Evolutionary conservation across 2,329 filamentous ascomycete species (phyloP).

Genomic region (Neonectria faginata): DNA sequence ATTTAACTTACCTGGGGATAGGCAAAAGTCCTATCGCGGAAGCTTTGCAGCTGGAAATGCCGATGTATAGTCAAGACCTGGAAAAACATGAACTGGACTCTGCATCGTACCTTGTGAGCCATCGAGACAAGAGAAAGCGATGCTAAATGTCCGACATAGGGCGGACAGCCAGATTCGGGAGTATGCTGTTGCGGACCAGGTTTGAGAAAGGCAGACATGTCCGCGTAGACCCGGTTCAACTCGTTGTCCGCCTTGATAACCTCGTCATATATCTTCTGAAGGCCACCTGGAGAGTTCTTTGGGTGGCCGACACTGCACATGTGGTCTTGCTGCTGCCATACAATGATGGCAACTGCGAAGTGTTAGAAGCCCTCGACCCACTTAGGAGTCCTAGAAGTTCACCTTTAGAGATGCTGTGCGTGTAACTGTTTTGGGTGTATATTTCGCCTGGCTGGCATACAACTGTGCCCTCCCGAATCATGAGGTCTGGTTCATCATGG

Average conservation of each 20-base stretch:
- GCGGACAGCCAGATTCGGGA: neutral
- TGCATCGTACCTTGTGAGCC: slow-evolving; percentile 3
- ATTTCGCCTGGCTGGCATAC: neutral
- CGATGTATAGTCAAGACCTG: slow-evolving; percentile 22
- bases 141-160: neutral
- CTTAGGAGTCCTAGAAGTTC: neutral
- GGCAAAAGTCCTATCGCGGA: slow-evolving; percentile 13
- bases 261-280: slow-evolving; percentile 14
- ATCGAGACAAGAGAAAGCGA: slow-evolving; percentile 10
- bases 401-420: slow-evolving; percentile 3
- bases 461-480: neutral
- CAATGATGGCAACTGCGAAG: slow-evolving; percentile 11
- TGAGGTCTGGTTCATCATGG: slow-evolving; percentile 7
- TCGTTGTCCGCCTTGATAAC: slow-evolving; percentile 20
- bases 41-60: slow-evolving; percentile 24
- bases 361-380: neutral
- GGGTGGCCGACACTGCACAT: slow-evolving; percentile 16
- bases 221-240: slow-evolving; percentile 6
- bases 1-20: slow-evolving; percentile 13
- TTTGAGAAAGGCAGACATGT: slow-evolving; percentile 6
- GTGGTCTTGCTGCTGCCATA: slow-evolving; percentile 23
- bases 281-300: neutral
- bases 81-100: neutral
- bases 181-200: neutral
- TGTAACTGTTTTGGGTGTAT: slow-evolving; percentile 19